These are phyloP conservation scores for Trichodelitschia bisporula DNA, from an alignment of 495 filamentous ascomycete species.

Conservation along the genomic window DNA sequence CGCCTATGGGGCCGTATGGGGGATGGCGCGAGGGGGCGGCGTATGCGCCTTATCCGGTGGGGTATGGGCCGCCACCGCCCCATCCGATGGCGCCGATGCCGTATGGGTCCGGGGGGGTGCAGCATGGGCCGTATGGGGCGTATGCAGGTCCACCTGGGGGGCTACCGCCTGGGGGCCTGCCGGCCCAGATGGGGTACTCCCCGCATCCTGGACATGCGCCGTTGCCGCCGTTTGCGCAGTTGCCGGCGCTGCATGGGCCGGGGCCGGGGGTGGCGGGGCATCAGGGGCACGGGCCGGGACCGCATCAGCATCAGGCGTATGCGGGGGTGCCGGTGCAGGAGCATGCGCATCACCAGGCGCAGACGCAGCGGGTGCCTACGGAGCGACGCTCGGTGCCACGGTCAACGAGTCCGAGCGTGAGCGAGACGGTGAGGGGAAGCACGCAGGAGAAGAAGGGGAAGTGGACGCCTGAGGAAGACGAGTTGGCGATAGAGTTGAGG, in stretches of 20 bases:
- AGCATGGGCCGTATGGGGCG: too few species aligned
- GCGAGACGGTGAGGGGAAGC: neutral
- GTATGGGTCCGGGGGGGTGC: neutral
- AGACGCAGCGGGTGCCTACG: neutral
- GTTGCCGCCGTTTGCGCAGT: neutral
- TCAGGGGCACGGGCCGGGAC: neutral
- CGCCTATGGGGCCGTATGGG: too few species aligned
- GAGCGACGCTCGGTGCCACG: too few species aligned
- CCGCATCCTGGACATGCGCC: neutral
- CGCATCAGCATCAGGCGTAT: too few species aligned
- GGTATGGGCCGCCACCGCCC: neutral
- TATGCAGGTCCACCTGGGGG: too few species aligned
- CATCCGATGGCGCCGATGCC: neutral
- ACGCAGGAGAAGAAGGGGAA: conserved; percentile 67
- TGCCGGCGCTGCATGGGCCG: neutral
- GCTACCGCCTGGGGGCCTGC: too few species aligned
- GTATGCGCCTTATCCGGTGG: too few species aligned
- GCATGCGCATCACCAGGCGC: neutral
- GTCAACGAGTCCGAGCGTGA: too few species aligned
- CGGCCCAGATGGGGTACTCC: too few species aligned
- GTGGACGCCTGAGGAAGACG: conserved; percentile 83
- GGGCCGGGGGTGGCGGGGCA: neutral
- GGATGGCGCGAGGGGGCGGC: too few species aligned
- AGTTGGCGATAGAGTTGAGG: conserved; percentile 67
- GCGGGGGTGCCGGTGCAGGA: neutral